Conservation (phyloP, 129 eudicot genomes). For the Saposhnikovia divaricata region DNA sequence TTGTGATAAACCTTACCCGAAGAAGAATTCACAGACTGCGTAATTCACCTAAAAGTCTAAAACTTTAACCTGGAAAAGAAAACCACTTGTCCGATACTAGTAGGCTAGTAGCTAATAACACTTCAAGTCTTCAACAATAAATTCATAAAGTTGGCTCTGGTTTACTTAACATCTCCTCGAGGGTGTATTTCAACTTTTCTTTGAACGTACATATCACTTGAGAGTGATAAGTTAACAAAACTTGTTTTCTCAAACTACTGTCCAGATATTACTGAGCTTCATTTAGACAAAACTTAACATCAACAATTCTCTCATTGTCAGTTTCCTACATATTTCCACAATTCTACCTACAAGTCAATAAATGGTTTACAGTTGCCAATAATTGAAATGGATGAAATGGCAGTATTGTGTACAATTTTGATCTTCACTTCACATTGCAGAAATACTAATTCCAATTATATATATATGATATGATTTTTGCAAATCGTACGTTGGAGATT, state of each 20-base stretch:
- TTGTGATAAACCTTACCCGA: no score
- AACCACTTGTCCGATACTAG: no score
- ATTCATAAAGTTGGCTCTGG: slow-evolving; percentile 19
- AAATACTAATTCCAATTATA: not conserved
- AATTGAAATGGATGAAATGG: not conserved
- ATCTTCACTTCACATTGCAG: not conserved
- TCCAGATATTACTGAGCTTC: not conserved
- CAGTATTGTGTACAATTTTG: not conserved
- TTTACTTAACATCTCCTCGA: not conserved
- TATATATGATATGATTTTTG: no score
- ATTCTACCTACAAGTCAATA: not conserved
- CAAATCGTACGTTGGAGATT: no score
- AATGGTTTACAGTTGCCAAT: not conserved
- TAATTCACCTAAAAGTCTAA: no score
- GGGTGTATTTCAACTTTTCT: not conserved
- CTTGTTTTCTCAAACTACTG: not conserved
- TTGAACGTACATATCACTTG: not conserved
- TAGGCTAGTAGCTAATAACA: no score
- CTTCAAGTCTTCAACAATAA: no score
- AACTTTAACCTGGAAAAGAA: no score
- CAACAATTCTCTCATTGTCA: not conserved
- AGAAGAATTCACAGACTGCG: no score
- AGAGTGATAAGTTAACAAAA: not conserved
- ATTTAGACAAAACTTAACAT: not conserved
- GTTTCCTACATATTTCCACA: not conserved